Base-by-base conservation (phyloP, 1,284 basidiomycete species). In the Boletus hoseneyae region DNA sequence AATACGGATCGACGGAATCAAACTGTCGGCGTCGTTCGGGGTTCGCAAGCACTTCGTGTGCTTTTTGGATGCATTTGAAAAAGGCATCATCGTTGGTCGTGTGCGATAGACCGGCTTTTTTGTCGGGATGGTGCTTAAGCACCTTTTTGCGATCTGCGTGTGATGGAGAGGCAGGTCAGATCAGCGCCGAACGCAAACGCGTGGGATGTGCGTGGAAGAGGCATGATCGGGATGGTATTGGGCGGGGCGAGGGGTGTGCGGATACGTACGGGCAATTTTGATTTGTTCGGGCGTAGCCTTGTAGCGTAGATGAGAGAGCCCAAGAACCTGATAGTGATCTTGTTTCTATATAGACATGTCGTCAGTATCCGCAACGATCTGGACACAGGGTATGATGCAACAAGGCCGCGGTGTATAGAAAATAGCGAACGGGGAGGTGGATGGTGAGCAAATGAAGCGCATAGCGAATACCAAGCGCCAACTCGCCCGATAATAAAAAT, bases 21-120 rank as follows among this genome's bases (percentile, higher is more conserved):
- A 97, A 99, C 70, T 98, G 94, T 44, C 92, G 85, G 57, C 94
- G 86, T 63, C 86, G 87, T 66, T 97, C 94, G 16, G 83, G 69
- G 73, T 96, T 81, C 51, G 85, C 89, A 46, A 99, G 85, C 38
- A 94, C 86, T 63, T 99, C 96, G 72, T 90, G 84, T 18, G 95
- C 94, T 72, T 99, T 99, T 73, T 92, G 87, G 62, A 99, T 97
- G 69, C 96, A 99, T 75, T 99, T 99, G 90, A 99, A 99, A 80
- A 99, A 99, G 4, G 87, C 86, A 67, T 99, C 96, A 72, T 98
- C 95, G 74, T 97, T 97, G 48, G 82, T 79, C 51, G 83, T 79
- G 57, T 84, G 85, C 2, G 80, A 75, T 16, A 74, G 68, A 40
- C 83, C 83, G 12, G 93, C 95, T 71, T 99, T 99, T 76, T 99